Percentiles rank a stretch among this genome's conserved stretches.
phyloP scores from a whole-genome alignment of 225 moss, liverwort and hornwort species.

The Asterella californica region DNA sequence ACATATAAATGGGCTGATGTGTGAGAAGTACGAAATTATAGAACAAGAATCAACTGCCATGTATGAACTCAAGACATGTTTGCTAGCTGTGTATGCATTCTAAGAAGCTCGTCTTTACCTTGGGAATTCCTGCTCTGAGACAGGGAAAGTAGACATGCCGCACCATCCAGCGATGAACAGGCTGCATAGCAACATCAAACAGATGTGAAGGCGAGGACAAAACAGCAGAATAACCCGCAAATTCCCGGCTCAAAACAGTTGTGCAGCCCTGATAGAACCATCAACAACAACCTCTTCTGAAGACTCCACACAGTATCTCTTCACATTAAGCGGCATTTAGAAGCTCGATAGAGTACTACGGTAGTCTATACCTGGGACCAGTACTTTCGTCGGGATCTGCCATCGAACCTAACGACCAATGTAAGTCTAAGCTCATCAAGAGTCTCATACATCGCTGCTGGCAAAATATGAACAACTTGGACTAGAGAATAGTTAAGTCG shows the following conservation, averaged over 20 bases:
- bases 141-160: constrained; percentile 96
- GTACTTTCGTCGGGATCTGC: too few relatives aligned
- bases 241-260: neutral
- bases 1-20: neutral
- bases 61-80: neutral
- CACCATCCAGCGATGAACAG: constrained; percentile 99
- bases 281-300: neutral
- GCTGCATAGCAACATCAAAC: constrained; percentile 42
- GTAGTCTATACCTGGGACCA: too few relatives aligned
- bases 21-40: neutral
- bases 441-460: neutral
- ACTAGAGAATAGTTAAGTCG: too few relatives aligned
- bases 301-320: neutral
- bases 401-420: neutral
- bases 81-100: neutral
- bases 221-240: neutral
- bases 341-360: too few relatives aligned
- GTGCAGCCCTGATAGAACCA: neutral
- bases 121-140: constrained; percentile 71
- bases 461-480: neutral
- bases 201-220: neutral
- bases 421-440: neutral
- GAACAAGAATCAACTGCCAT: neutral
- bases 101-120: constrained; percentile 37
- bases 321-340: neutral